Percentiles rank a stretch among this genome's conserved stretches.
These are phyloP conservation scores for Fusarium sp. DNA, from an alignment of 2,329 filamentous ascomycete species.

Conservation along the genomic window DNA sequence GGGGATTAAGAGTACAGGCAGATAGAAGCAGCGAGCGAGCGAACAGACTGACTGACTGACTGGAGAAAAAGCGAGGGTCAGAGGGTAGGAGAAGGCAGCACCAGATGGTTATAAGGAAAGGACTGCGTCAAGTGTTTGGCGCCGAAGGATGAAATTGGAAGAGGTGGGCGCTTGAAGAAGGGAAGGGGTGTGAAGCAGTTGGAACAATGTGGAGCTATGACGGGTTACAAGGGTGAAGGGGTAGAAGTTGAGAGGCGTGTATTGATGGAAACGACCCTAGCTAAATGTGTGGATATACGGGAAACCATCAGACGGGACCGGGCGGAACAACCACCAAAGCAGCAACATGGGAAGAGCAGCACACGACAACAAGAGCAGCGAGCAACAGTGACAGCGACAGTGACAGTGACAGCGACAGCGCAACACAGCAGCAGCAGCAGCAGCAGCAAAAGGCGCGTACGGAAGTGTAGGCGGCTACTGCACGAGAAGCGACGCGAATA, in stretches of 20 bases:
- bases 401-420: background rate
- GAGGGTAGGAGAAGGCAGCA: slow-evolving; percentile 40
- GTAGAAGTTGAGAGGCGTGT: slow-evolving; percentile 27
- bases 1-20: slow-evolving; percentile 37
- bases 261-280: slow-evolving; percentile 24
- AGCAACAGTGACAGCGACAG: background rate
- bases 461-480: slow-evolving; percentile 36
- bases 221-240: slow-evolving; percentile 35
- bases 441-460: slow-evolving; percentile 33
- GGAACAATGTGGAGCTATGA: slow-evolving; percentile 40
- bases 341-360: slow-evolving; percentile 28
- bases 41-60: slow-evolving; percentile 45
- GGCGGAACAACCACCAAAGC: slow-evolving; percentile 33
- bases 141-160: slow-evolving; percentile 41
- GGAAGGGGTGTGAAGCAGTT: slow-evolving; percentile 43
- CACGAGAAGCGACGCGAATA: slow-evolving; percentile 27
- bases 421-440: slow-evolving; percentile 17
- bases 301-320: slow-evolving; percentile 39
- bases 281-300: slow-evolving; percentile 36
- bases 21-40: slow-evolving; percentile 44
- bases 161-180: slow-evolving; percentile 44
- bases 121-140: slow-evolving; percentile 46
- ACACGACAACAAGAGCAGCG: slow-evolving; percentile 12
- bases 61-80: slow-evolving; percentile 39
- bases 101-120: slow-evolving; percentile 45